Percentiles rank a stretch among this genome's conserved stretches.
These are phyloP conservation scores for Paramecium primaurelia DNA, from an alignment of 73 alveolate genomes.

Conservation along the genomic window DNA sequence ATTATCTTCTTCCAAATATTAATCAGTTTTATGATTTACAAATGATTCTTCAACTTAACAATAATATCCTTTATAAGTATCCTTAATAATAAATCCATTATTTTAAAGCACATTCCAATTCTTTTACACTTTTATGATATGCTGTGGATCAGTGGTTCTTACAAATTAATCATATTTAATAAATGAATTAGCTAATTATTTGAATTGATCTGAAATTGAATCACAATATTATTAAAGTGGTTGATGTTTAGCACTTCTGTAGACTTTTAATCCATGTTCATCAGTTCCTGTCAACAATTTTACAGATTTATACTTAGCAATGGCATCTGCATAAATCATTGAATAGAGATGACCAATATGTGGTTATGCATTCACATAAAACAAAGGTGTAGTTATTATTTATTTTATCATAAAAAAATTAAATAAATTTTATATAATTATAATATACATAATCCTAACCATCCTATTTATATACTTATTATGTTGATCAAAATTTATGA, in stretches of 20 bases:
- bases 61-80: neutral
- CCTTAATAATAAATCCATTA: neutral
- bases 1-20: neutral
- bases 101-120: neutral
- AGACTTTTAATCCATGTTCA: conserved; percentile 79
- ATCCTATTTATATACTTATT: neutral
- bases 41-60: conserved; percentile 58
- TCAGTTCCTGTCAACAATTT: conserved; percentile 65
- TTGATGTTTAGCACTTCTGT: conserved; percentile 63
- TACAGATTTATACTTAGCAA: conserved; percentile 52
- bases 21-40: neutral
- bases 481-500: neutral
- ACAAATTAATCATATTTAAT: conserved; percentile 62
- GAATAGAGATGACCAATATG: conserved; percentile 85
- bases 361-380: conserved; percentile 78
- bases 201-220: conserved; percentile 58
- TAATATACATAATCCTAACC: neutral
- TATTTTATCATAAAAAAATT: conserved; percentile 2
- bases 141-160: conserved; percentile 70
- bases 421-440: neutral
- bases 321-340: conserved; percentile 70
- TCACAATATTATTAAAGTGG: conserved; percentile 61
- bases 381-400: conserved; percentile 69
- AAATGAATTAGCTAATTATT: conserved; percentile 44
- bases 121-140: neutral